Conservation (phyloP, 2,329 filamentous ascomycete genomes). For the Diaporthe capsici region DNA sequence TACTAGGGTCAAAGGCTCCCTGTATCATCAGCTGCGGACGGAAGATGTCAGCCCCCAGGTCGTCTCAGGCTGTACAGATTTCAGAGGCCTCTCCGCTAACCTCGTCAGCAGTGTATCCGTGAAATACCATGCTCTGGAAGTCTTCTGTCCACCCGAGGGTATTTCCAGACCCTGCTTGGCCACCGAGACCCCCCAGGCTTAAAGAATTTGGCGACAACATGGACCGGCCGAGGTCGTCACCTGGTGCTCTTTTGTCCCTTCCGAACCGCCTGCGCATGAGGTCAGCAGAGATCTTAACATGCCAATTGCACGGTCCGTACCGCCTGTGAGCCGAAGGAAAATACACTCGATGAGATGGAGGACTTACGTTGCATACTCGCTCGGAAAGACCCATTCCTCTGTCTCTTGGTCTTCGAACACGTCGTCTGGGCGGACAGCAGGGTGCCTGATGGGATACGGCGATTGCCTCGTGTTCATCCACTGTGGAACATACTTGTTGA, state of each 20-base stretch:
- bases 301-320: background rate
- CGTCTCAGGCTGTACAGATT: too few relatives aligned
- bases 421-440: slow-evolving; percentile 13
- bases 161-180: too few relatives aligned
- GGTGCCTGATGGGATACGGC: background rate
- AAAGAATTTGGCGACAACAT: slow-evolving; percentile 1
- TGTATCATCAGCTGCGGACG: background rate
- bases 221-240: background rate
- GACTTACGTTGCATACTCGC: slow-evolving; percentile 15
- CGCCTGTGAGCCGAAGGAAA: background rate
- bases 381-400: background rate
- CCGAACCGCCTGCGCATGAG: background rate
- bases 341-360: background rate
- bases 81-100: background rate
- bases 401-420: background rate
- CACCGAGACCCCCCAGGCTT: background rate
- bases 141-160: background rate
- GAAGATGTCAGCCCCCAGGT: background rate
- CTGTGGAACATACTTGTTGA: background rate
- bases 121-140: background rate
- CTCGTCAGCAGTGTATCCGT: slow-evolving; percentile 15
- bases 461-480: background rate
- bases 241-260: background rate
- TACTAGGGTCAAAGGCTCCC: slow-evolving; percentile 8
- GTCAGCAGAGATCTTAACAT: background rate